Conservation (phyloP, 1,139 yeast genomes). For the Komagataea norvegica region DNA sequence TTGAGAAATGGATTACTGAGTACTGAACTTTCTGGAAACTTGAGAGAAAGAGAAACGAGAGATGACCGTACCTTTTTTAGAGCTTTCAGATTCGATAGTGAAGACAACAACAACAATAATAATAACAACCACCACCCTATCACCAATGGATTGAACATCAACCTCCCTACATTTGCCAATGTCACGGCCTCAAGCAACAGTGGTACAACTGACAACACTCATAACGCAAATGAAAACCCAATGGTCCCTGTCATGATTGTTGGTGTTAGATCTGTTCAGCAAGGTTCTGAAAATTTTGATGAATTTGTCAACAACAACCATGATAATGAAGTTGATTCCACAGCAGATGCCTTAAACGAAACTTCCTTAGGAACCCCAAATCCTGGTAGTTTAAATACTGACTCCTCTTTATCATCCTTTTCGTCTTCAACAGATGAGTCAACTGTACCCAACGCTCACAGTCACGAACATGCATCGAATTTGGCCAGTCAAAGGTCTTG, state of each 20-base stretch:
- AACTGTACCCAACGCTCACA: too few relatives aligned
- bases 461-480: background rate
- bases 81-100: slow-evolving; percentile 46
- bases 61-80: slow-evolving; percentile 43
- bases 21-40: slow-evolving; percentile 29
- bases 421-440: background rate
- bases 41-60: slow-evolving; percentile 1
- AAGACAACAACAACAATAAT: background rate
- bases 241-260: slow-evolving; percentile 51
- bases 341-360: background rate
- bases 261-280: slow-evolving; percentile 45
- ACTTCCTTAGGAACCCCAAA: slow-evolving; percentile 1
- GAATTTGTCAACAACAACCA: slow-evolving; percentile 1
- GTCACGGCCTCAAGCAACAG: too few relatives aligned
- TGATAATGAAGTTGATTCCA: slow-evolving; percentile 11
- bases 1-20: slow-evolving; percentile 38
- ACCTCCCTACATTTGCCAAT: too few relatives aligned
- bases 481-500: slow-evolving; percentile 34
- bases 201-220: slow-evolving; percentile 9
- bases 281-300: slow-evolving; percentile 9
- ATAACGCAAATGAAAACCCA: slow-evolving; percentile 8
- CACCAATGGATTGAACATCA: too few relatives aligned
- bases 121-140: too few relatives aligned
- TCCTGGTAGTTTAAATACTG: too few relatives aligned
- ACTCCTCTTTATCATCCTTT: background rate